A percentile compares a stretch with the other conserved stretches of the same genome.
Conservation (phyloP, 257 asterid genomes). For the Osmanthus fragrans region DNA sequence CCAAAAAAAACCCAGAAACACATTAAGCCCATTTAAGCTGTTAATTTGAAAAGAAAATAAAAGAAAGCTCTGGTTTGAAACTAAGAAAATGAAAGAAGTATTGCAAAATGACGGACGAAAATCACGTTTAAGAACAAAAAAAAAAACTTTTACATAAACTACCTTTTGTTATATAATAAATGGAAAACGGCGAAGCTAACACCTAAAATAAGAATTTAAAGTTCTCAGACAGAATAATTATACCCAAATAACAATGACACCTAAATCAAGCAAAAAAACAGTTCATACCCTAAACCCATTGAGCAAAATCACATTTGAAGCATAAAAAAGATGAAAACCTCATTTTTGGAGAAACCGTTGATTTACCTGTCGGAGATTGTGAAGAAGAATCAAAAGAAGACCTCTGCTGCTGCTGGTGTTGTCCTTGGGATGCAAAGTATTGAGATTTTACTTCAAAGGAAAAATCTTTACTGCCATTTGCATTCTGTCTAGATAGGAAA, state of each 20-base stretch:
- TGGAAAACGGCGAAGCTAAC: neutral
- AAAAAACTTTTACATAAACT: neutral
- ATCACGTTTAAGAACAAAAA: neutral
- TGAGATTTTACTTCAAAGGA: slow-evolving; percentile 51
- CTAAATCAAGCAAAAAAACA: neutral
- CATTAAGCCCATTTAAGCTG: neutral
- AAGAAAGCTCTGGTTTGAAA: neutral
- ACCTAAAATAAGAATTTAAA: neutral
- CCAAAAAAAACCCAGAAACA: neutral
- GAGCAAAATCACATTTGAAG: neutral
- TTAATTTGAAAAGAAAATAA: no score
- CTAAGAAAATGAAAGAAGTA: neutral
- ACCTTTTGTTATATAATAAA: neutral
- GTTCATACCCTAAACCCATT: slow-evolving; percentile 8
- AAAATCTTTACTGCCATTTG: slow-evolving; percentile 18
- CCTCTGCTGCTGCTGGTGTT: slow-evolving; percentile 39
- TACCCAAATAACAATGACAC: neutral
- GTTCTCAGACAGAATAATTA: neutral
- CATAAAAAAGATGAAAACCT: neutral
- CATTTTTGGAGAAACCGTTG: neutral
- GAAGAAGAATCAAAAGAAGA: slow-evolving; percentile 41
- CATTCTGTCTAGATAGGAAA: slow-evolving; percentile 23
- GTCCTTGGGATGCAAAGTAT: slow-evolving; percentile 56
- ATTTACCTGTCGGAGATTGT: slow-evolving; percentile 52
- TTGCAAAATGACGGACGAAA: neutral